phyloP scores from a whole-genome alignment of 306 rosid genomes.

The Malus sylvestris region DNA sequence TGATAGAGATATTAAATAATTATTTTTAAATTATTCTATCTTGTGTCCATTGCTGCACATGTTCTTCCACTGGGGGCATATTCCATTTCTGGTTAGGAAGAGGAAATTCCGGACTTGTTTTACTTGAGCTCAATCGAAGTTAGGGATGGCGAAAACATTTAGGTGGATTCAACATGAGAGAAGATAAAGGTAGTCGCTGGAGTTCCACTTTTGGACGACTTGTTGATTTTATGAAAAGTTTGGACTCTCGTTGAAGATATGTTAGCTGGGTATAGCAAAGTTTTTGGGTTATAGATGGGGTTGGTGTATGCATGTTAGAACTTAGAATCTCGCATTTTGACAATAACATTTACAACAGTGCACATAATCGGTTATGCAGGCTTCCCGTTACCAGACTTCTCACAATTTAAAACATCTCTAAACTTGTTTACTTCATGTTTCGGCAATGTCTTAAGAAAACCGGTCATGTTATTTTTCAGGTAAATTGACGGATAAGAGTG shows the following conservation, averaged over 20 bases:
- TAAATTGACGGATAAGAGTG: constrained; percentile 89
- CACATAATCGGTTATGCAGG: background rate
- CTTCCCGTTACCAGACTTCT: background rate
- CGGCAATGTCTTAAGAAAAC: background rate
- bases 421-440: background rate
- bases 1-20: constrained; percentile 11
- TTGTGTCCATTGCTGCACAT: constrained; percentile 26
- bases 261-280: background rate
- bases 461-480: constrained; percentile 33
- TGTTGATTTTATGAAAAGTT: background rate
- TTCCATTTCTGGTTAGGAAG: constrained; percentile 7
- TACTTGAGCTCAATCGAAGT: background rate
- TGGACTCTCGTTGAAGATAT: background rate
- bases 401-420: background rate
- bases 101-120: background rate
- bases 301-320: too few species aligned
- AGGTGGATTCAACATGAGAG: background rate
- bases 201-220: background rate
- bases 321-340: too few species aligned
- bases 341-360: too few species aligned
- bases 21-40: constrained; percentile 12
- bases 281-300: background rate
- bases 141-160: background rate
- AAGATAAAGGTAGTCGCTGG: background rate
- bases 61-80: constrained; percentile 13